Evolutionary conservation across 2,329 filamentous ascomycete species (phyloP).

Genomic region (Aspergillus sp.): DNA sequence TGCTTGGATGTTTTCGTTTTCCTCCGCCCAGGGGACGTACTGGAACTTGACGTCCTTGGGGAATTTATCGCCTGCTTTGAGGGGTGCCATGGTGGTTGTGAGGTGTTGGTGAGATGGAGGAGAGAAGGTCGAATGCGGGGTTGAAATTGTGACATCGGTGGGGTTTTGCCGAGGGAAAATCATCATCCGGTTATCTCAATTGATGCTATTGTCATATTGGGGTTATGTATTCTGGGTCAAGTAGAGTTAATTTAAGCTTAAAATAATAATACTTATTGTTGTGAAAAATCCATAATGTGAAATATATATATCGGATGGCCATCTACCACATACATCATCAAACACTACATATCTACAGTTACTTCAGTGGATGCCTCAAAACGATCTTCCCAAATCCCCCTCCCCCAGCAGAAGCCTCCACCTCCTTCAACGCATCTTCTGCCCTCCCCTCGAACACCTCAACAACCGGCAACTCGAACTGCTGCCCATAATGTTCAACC

Average conservation of each 20-base stretch:
- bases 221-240: too few species aligned
- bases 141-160: too few species aligned
- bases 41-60: slow-evolving; percentile 73
- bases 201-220: too few species aligned
- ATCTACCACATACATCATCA: too few species aligned
- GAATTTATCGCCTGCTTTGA: slow-evolving; percentile 78
- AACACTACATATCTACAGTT: too few species aligned
- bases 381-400: slow-evolving; percentile 7
- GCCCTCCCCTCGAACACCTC: neutral
- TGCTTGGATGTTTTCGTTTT: slow-evolving; percentile 63
- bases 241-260: too few species aligned
- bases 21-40: slow-evolving; percentile 60
- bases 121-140: neutral
- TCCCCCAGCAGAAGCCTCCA: neutral
- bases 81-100: slow-evolving; percentile 49
- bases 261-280: too few species aligned
- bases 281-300: too few species aligned
- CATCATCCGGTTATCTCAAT: too few species aligned
- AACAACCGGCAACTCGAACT: neutral
- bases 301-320: too few species aligned
- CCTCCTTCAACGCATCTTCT: slow-evolving; percentile 1
- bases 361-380: neutral
- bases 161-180: too few species aligned
- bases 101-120: slow-evolving; percentile 8
- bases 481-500: neutral